A percentile compares a stretch with the other conserved stretches of the same genome.
Conservation (phyloP, 371 early-diverging fungal genomes). For the Mortierella sp. region DNA sequence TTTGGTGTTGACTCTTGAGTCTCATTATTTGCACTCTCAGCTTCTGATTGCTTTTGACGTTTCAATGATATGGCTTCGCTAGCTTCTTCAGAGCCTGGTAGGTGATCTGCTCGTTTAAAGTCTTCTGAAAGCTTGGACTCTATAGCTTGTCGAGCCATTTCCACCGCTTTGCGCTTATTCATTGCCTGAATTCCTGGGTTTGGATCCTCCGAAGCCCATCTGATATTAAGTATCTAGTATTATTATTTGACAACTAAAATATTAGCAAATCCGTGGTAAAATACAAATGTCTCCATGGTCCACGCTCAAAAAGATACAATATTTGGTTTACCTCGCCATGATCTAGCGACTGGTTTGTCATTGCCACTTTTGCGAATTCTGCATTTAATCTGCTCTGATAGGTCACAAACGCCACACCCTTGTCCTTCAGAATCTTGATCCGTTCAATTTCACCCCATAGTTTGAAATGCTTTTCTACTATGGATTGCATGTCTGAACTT, state of each 20-base stretch:
- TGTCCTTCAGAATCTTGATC: slow-evolving; percentile 68
- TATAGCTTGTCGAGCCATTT: slow-evolving; percentile 63
- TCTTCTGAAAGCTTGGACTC: slow-evolving; percentile 76
- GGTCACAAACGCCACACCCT: slow-evolving; percentile 87
- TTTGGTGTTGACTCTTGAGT: slow-evolving; percentile 1
- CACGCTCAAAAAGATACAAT: not conserved
- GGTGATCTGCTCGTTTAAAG: slow-evolving; percentile 38
- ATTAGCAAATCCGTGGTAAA: not conserved
- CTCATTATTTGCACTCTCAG: not conserved
- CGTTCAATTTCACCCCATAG: slow-evolving; percentile 85
- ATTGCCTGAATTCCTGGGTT: slow-evolving; percentile 72
- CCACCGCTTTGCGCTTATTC: slow-evolving; percentile 65
- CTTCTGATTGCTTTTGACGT: slow-evolving; percentile 13
- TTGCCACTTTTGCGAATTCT: slow-evolving; percentile 93
- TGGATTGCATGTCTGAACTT: slow-evolving; percentile 67
- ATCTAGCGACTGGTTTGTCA: slow-evolving; percentile 87
- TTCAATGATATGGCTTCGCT: slow-evolving; percentile 1
- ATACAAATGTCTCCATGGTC: not conserved
- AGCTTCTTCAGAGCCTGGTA: slow-evolving; percentile 32
- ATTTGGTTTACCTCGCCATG: slow-evolving; percentile 60
- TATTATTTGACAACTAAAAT: no score
- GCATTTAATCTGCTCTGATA: slow-evolving; percentile 79
- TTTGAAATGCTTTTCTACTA: slow-evolving; percentile 78
- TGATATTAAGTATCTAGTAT: slow-evolving; percentile 44
- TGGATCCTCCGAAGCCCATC: slow-evolving; percentile 91